These are phyloP conservation scores for Gossypium rotundifolium DNA, from an alignment of 345 rosid genomes.

Conservation along the genomic window DNA sequence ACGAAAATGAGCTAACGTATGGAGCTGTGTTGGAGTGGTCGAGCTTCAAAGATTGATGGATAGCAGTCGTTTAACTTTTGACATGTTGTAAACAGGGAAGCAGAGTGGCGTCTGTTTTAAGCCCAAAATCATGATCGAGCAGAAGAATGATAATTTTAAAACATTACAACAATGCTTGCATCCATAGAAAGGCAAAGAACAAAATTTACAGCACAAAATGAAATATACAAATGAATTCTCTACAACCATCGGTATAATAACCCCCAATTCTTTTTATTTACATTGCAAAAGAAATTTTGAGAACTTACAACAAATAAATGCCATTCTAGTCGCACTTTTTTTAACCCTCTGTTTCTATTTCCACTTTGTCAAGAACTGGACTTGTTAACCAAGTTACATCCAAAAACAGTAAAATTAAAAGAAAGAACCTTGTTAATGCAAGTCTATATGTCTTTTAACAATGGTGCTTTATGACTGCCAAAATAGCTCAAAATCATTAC, in stretches of 20 bases:
- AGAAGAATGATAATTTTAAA: no score
- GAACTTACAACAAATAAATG: conserved; percentile 24
- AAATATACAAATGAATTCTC: not conserved
- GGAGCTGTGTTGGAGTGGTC: no score
- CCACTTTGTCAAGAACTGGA: conserved; percentile 25
- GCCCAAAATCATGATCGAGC: no score
- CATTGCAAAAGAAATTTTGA: not conserved
- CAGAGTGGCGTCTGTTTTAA: no score
- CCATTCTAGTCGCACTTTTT: conserved; percentile 9
- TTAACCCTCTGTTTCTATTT: conserved; percentile 14
- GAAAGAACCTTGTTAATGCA: conserved; percentile 17
- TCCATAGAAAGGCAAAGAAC: no score
- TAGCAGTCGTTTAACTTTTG: no score
- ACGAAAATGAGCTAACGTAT: no score
- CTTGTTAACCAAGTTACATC: conserved; percentile 22
- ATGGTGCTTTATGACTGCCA: conserved; percentile 81
- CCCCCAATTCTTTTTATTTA: conserved; percentile 20
- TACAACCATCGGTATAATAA: not conserved
- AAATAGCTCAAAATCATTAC: conserved; percentile 77
- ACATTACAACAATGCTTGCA: no score
- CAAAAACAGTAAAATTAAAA: conserved; percentile 5
- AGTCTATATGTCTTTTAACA: not conserved
- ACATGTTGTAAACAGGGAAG: no score
- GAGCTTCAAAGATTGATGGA: no score
- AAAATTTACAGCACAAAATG: no score